Evolutionary conservation across 2,329 filamentous ascomycete genomes (phyloP).

Genomic region (Fusarium algeriense): DNA sequence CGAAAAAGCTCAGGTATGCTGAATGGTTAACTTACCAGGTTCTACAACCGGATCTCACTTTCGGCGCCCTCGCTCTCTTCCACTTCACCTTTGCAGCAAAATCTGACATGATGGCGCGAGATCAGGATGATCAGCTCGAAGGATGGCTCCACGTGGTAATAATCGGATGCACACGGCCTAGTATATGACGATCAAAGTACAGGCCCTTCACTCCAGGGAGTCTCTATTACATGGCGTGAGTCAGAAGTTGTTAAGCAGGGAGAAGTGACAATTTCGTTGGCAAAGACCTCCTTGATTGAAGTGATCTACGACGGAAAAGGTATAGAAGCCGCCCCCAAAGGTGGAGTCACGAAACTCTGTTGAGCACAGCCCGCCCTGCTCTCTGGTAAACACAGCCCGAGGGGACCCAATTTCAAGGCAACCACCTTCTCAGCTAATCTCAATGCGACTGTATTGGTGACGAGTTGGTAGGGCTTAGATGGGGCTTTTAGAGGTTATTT

Average conservation of each 20-base stretch:
- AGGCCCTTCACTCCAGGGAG: background rate
- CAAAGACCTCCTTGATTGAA: background rate
- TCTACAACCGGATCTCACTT: slow-evolving; percentile 27
- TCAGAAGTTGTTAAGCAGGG: background rate
- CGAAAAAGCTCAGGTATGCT: rapidly evolving
- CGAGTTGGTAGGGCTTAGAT: background rate
- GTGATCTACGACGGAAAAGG: background rate
- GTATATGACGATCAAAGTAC: background rate
- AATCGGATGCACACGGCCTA: background rate
- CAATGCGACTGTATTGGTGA: rapidly evolving
- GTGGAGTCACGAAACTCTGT: background rate
- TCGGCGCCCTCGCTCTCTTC: slow-evolving; percentile 11
- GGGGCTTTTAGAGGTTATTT: background rate
- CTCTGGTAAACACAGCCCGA: background rate
- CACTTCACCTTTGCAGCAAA: background rate
- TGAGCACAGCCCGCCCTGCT: background rate
- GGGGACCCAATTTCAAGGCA: background rate
- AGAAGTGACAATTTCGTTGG: background rate
- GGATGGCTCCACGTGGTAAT: background rate
- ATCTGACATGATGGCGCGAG: background rate
- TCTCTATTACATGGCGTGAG: background rate
- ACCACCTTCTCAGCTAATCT: background rate
- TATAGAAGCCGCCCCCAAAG: background rate
- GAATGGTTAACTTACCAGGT: background rate
- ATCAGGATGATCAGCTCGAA: background rate